Conservation (phyloP, 139 green algal species). For the Chlorella sp. region DNA sequence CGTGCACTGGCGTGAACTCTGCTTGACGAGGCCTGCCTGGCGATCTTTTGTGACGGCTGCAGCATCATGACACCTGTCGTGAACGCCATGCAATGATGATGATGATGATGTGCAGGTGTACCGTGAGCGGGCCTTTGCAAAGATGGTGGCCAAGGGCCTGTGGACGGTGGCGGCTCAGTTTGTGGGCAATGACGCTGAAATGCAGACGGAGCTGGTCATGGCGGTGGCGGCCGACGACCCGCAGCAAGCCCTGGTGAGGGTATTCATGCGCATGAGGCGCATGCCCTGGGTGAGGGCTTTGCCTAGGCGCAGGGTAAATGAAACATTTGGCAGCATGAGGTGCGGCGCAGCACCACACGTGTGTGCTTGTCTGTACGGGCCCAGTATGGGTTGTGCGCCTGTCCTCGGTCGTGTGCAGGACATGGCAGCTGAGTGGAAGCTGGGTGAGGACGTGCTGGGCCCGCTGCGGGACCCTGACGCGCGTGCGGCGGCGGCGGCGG, state of each 20-base stretch:
- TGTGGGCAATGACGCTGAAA: constrained; percentile 32
- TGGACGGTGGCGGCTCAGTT: constrained; percentile 50
- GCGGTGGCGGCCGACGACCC: constrained; percentile 3
- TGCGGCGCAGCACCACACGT: background rate
- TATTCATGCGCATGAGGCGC: background rate
- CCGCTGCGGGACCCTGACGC: background rate
- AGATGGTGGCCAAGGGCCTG: constrained; percentile 39
- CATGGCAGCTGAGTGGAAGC: background rate
- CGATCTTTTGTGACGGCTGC: too few species aligned
- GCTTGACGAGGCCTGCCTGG: too few species aligned
- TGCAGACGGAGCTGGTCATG: constrained; percentile 33
- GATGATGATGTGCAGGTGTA: constrained; percentile 36
- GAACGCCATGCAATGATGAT: too few species aligned
- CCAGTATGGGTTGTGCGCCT: too few species aligned
- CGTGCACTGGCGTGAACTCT: too few species aligned
- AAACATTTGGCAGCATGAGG: background rate
- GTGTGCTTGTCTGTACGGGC: too few species aligned
- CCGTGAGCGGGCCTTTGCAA: constrained; percentile 34
- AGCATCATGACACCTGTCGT: too few species aligned
- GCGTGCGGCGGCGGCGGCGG: background rate
- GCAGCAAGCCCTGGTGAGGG: constrained; percentile 1
- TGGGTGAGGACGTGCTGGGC: background rate
- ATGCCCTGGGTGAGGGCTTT: background rate
- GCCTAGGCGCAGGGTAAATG: background rate
- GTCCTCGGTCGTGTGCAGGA: background rate